Conservation (phyloP, 2,329 filamentous ascomycete species). For the Epichloe typhina region DNA sequence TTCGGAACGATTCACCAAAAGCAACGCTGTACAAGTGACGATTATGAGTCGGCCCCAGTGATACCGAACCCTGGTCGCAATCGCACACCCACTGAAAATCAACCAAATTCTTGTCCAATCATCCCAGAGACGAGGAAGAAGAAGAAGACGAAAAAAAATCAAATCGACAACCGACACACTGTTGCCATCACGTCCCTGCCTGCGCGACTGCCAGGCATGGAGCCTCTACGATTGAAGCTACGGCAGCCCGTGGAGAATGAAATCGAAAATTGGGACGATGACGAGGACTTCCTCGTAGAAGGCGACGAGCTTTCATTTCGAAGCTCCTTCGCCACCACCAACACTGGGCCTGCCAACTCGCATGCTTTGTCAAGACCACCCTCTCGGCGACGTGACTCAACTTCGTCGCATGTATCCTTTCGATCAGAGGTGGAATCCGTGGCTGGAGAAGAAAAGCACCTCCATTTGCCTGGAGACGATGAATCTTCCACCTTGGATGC, state of each 20-base stretch:
- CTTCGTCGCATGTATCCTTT: conserved; percentile 70
- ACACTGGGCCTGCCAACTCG: conserved; percentile 7
- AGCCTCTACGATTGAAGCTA: conserved; percentile 39
- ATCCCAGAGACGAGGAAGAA: background rate
- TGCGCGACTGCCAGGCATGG: conserved; percentile 28
- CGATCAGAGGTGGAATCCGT: conserved; percentile 70
- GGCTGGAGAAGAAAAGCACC: conserved; percentile 71
- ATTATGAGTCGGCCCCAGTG: conserved; percentile 12
- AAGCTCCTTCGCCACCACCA: conserved; percentile 31
- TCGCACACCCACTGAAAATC: background rate
- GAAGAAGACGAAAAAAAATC: background rate
- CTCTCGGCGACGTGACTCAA: conserved; percentile 54
- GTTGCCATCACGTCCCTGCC: conserved; percentile 5
- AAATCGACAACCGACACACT: background rate
- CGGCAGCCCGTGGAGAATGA: conserved; percentile 42
- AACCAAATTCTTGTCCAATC: background rate
- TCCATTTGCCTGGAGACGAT: conserved; percentile 74
- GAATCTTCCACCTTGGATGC: conserved; percentile 73
- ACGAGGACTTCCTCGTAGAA: conserved; percentile 54
- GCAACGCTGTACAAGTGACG: conserved; percentile 2
- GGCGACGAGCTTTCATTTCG: conserved; percentile 50
- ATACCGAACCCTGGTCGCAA: conserved; percentile 4
- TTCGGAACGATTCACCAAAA: background rate
- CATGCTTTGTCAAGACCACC: conserved; percentile 9
- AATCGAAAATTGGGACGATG: conserved; percentile 70